Percentiles rank a stretch among this genome's conserved stretches.
Conservation (phyloP, 495 filamentous ascomycete species). For the Penicillium coprophilum region DNA sequence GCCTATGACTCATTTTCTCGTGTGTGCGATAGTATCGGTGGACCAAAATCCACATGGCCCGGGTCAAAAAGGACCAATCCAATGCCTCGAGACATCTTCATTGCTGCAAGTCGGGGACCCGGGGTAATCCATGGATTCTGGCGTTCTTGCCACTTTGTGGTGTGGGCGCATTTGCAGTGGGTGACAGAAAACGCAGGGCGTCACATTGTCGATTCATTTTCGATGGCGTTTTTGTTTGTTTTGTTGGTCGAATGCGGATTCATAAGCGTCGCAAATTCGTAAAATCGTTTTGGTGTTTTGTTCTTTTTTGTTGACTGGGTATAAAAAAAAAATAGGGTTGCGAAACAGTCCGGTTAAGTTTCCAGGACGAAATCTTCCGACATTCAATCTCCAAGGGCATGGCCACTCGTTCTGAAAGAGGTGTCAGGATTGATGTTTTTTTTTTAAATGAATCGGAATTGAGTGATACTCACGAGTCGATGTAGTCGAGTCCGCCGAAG, state of each 20-base stretch:
- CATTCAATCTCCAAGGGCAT: slow-evolving; percentile 29
- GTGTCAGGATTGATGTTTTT: slow-evolving; percentile 7
- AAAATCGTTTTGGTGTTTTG: slow-evolving; percentile 9
- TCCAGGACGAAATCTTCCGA: neutral
- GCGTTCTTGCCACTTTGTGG: slow-evolving; percentile 24
- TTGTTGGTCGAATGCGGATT: slow-evolving; percentile 14
- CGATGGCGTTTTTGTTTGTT: slow-evolving; percentile 19
- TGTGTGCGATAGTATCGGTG: slow-evolving; percentile 20
- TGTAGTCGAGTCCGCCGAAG: slow-evolving; percentile 51
- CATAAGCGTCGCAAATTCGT: slow-evolving; percentile 12
- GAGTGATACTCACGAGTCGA: slow-evolving; percentile 41
- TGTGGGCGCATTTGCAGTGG: slow-evolving; percentile 22
- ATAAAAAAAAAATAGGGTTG: neutral
- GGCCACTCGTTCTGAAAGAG: slow-evolving; percentile 24
- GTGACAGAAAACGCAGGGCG: slow-evolving; percentile 11
- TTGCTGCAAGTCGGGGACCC: slow-evolving; percentile 51
- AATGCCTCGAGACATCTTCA: slow-evolving; percentile 40
- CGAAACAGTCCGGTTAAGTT: neutral
- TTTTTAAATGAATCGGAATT: neutral
- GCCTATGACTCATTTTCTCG: slow-evolving; percentile 27
- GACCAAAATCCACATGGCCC: slow-evolving; percentile 39
- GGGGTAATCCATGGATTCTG: slow-evolving; percentile 33
- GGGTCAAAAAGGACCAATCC: slow-evolving; percentile 48
- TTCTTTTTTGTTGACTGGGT: slow-evolving; percentile 10
- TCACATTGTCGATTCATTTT: slow-evolving; percentile 7